Percentiles rank a stretch among this genome's conserved stretches.
These are phyloP conservation scores for Penstemon davidsonii DNA, from an alignment of 257 asterid species.

Conservation along the genomic window DNA sequence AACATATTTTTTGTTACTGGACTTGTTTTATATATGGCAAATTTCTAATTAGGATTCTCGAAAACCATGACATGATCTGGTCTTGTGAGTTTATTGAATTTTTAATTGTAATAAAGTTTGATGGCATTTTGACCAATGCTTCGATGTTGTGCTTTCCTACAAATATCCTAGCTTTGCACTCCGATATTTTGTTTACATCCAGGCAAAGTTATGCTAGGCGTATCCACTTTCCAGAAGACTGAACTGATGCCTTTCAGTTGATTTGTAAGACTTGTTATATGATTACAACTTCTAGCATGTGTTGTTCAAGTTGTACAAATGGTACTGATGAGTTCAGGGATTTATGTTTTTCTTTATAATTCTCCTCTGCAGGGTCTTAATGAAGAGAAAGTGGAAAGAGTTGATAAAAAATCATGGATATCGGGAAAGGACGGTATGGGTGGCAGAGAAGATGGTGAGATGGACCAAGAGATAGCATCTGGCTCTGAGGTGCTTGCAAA, in stretches of 20 bases:
- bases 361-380: conserved; percentile 46
- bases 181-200: conserved; percentile 48
- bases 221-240: conserved; percentile 68
- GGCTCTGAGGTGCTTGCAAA: conserved; percentile 37
- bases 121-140: conserved; percentile 27
- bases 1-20: background rate
- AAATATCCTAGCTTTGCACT: conserved; percentile 45
- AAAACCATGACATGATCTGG: conserved; percentile 14
- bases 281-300: conserved; percentile 35
- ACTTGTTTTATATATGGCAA: background rate
- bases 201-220: conserved; percentile 62
- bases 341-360: background rate
- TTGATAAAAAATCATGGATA: conserved; percentile 27
- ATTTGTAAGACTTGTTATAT: conserved; percentile 72
- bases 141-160: conserved; percentile 25
- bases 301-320: conserved; percentile 26
- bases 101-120: conserved; percentile 23
- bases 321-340: conserved; percentile 19
- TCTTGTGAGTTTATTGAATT: conserved; percentile 18
- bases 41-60: conserved; percentile 13
- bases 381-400: conserved; percentile 31
- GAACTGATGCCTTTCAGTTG: conserved; percentile 75
- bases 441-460: conserved; percentile 40
- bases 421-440: conserved; percentile 33
- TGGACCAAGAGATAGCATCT: conserved; percentile 34